Conservation (phyloP, 495 filamentous ascomycete genomes). For the Trypethelium eluteriae region DNA sequence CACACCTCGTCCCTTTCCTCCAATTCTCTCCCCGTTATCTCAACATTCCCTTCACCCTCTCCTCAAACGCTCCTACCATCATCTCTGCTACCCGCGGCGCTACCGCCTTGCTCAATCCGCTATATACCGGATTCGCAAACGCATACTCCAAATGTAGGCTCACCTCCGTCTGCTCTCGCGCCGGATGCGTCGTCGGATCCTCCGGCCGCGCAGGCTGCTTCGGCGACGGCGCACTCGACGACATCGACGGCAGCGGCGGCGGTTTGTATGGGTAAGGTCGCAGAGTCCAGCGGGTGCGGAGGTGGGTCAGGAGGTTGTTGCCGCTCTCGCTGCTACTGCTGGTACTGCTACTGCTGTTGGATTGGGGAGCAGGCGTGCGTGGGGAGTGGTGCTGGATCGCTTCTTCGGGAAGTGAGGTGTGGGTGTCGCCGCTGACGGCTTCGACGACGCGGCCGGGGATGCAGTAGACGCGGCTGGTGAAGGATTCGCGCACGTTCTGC, state of each 20-base stretch:
- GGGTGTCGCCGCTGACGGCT: conserved; percentile 59
- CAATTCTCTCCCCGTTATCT: conserved; percentile 13
- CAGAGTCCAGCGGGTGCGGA: conserved; percentile 72
- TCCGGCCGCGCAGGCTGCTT: conserved; percentile 34
- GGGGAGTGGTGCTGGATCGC: conserved; percentile 36
- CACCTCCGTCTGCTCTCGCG: conserved; percentile 57
- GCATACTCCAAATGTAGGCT: conserved; percentile 64
- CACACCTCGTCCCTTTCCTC: not conserved
- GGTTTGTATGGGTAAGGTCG: conserved; percentile 40
- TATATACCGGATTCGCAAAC: conserved; percentile 81
- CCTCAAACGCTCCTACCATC: conserved; percentile 93
- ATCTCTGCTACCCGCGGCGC: conserved; percentile 74
- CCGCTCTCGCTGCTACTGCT: conserved; percentile 24
- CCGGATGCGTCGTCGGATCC: conserved; percentile 26
- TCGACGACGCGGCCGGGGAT: conserved; percentile 61
- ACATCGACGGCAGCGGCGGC: conserved; percentile 14
- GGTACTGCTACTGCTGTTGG: not conserved
- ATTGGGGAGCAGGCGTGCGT: not conserved
- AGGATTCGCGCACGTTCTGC: conserved; percentile 71
- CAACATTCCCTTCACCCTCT: conserved; percentile 53
- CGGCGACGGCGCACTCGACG: conserved; percentile 22
- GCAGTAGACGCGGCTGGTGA: conserved; percentile 69
- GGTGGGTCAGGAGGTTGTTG: conserved; percentile 60
- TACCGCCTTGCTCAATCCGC: conserved; percentile 64
- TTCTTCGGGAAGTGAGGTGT: conserved; percentile 35